Percentiles rank a stretch among this genome's conserved stretches.
phyloP scores from a whole-genome alignment of 2,329 filamentous ascomycete genomes.

The Emmonsiellopsis sp. region DNA sequence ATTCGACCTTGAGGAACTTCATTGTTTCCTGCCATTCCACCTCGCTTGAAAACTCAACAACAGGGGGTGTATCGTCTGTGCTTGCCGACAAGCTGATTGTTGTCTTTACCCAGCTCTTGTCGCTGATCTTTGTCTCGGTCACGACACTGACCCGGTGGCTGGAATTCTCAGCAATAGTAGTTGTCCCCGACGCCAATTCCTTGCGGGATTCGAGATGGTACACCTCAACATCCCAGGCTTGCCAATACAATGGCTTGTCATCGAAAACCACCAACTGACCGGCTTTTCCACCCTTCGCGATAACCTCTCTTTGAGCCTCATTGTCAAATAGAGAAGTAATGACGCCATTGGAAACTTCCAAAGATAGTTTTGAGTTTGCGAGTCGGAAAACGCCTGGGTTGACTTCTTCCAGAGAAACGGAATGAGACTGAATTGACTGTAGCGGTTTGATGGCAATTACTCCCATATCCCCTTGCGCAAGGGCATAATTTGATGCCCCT shows the following conservation, averaged over 20 bases:
- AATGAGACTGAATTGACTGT: slow-evolving; percentile 14
- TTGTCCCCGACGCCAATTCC: slow-evolving; percentile 60
- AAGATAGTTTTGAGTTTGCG: slow-evolving; percentile 64
- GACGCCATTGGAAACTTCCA: slow-evolving; percentile 63
- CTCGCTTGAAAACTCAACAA: slow-evolving; percentile 69
- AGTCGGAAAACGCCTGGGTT: slow-evolving; percentile 61
- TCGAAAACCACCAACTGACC: slow-evolving; percentile 94
- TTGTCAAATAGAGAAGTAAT: slow-evolving; percentile 81
- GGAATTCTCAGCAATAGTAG: slow-evolving; percentile 61
- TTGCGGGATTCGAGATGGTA: slow-evolving; percentile 83
- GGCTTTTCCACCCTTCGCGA: slow-evolving; percentile 63
- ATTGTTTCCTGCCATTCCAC: slow-evolving; percentile 97
- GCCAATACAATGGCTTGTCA: slow-evolving; percentile 95
- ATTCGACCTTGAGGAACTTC: slow-evolving; percentile 98
- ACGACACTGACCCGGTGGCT: slow-evolving; percentile 70
- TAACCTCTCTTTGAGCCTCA: slow-evolving; percentile 61
- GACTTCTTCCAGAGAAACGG: slow-evolving; percentile 42
- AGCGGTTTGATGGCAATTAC: slow-evolving; percentile 26
- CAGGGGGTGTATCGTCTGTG: slow-evolving; percentile 50
- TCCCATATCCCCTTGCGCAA: slow-evolving; percentile 40
- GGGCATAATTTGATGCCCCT: slow-evolving; percentile 25
- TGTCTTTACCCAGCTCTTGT: slow-evolving; percentile 75
- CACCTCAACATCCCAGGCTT: slow-evolving; percentile 96
- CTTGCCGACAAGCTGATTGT: slow-evolving; percentile 70
- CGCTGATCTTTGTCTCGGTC: slow-evolving; percentile 79